These are phyloP conservation scores for Penicillium cataractarum DNA, from an alignment of 495 filamentous ascomycete genomes.

Conservation along the genomic window DNA sequence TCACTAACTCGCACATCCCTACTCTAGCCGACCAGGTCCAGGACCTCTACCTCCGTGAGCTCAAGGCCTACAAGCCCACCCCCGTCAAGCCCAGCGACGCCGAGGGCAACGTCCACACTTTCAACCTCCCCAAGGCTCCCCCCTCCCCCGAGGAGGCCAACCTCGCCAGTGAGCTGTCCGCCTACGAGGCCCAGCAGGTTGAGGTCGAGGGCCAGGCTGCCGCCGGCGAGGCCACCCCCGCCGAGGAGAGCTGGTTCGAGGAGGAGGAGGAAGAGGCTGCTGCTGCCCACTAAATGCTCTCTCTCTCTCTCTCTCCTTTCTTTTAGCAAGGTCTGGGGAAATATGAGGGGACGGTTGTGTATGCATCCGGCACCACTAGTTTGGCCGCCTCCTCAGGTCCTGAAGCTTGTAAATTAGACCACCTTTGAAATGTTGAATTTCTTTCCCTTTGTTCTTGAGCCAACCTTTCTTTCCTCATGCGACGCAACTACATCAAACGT, in stretches of 20 bases:
- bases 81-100: conserved; percentile 82
- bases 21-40: conserved; percentile 87
- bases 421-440: conserved; percentile 42
- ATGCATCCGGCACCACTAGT: conserved; percentile 29
- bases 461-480: conserved; percentile 7
- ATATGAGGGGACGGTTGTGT: conserved; percentile 30
- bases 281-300: conserved; percentile 49
- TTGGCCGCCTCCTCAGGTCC: conserved; percentile 40
- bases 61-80: conserved; percentile 88
- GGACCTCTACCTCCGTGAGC: conserved; percentile 93
- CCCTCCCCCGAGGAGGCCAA: conserved; percentile 89
- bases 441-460: conserved; percentile 27
- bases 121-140: conserved; percentile 75
- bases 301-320: conserved; percentile 29
- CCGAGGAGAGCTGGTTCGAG: conserved; percentile 74
- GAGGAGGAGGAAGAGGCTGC: conserved; percentile 61
- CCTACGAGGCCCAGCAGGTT: conserved; percentile 89
- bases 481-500: background rate
- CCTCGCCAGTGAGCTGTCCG: conserved; percentile 84
- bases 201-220: conserved; percentile 87
- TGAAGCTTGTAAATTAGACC: conserved; percentile 54
- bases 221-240: conserved; percentile 57
- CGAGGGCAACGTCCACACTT: conserved; percentile 90
- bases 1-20: conserved; percentile 22
- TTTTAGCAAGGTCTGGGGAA: conserved; percentile 39